phyloP scores from a whole-genome alignment of 2,329 filamentous ascomycete genomes.

The Ophiostoma himal-ulmi region DNA sequence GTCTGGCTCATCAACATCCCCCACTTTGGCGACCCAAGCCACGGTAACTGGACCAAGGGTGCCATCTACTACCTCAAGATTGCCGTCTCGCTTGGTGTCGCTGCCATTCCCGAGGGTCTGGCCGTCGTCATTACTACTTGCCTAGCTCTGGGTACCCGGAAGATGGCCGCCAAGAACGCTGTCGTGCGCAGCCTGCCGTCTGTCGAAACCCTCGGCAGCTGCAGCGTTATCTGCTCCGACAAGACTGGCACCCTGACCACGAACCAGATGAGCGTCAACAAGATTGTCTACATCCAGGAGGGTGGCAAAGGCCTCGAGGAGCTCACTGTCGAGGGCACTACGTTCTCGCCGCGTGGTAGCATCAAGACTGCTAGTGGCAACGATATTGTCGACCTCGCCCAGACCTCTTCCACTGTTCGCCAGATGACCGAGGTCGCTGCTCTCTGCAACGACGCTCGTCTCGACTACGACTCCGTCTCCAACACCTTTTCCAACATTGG shows the following conservation, averaged over 20 bases:
- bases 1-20: slow-evolving; percentile 99
- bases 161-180: slow-evolving; percentile 98
- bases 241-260: slow-evolving; percentile 98
- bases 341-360: slow-evolving; percentile 76
- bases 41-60: slow-evolving; percentile 91
- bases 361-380: slow-evolving; percentile 62
- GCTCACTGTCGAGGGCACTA: slow-evolving; percentile 85
- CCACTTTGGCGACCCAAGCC: slow-evolving; percentile 91
- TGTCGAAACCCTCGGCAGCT: slow-evolving; percentile 95
- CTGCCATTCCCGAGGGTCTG: slow-evolving; percentile 93
- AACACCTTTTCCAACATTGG: slow-evolving; percentile 76
- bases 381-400: slow-evolving; percentile 60
- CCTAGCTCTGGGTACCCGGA: slow-evolving; percentile 87
- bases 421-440: slow-evolving; percentile 68
- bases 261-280: slow-evolving; percentile 98
- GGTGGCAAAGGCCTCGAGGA: slow-evolving; percentile 71
- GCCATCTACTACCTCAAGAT: slow-evolving; percentile 99
- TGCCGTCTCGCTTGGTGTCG: slow-evolving; percentile 93
- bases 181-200: slow-evolving; percentile 94
- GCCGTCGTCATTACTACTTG: slow-evolving; percentile 99
- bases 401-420: slow-evolving; percentile 67
- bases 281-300: slow-evolving; percentile 76
- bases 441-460: slow-evolving; percentile 81
- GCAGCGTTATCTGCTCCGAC: slow-evolving; percentile 98
- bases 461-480: slow-evolving; percentile 74